Evolutionary conservation across 1,284 basidiomycete species (phyloP).

Genomic region (Xerocomus minutiporus): DNA sequence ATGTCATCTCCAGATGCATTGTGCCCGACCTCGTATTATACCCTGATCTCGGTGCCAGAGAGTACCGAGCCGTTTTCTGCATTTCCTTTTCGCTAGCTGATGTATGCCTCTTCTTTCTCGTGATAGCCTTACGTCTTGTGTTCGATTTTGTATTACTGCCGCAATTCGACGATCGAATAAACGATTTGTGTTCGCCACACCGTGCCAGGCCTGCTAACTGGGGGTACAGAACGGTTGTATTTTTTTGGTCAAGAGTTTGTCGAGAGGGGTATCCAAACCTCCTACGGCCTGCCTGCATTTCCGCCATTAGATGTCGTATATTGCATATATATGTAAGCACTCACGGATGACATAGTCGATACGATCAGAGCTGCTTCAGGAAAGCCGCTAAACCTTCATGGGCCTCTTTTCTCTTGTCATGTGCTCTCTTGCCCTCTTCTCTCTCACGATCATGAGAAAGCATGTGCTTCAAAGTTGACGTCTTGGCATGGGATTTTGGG

Average conservation of each 20-base stretch:
- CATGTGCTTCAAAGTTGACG: slow-evolving; percentile 53
- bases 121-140: background rate
- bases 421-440: slow-evolving; percentile 36
- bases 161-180: background rate
- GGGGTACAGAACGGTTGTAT: background rate
- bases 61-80: too few species aligned
- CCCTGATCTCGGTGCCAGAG: too few species aligned
- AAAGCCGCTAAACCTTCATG: slow-evolving; percentile 52
- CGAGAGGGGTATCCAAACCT: too few species aligned
- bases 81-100: background rate
- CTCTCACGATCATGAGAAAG: slow-evolving; percentile 55
- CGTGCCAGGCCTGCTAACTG: background rate
- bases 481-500: slow-evolving; percentile 32
- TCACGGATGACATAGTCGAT: background rate
- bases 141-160: background rate
- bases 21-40: too few species aligned
- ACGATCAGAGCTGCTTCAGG: slow-evolving; percentile 39
- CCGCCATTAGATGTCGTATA: background rate
- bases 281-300: background rate
- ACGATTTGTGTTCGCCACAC: background rate
- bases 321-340: background rate
- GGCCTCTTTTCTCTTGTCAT: slow-evolving; percentile 21
- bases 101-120: background rate
- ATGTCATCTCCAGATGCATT: too few species aligned
- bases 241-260: too few species aligned